Evolutionary conservation across 2,329 filamentous ascomycete genomes (phyloP).

Genomic region (Epichloe gansuensis): DNA sequence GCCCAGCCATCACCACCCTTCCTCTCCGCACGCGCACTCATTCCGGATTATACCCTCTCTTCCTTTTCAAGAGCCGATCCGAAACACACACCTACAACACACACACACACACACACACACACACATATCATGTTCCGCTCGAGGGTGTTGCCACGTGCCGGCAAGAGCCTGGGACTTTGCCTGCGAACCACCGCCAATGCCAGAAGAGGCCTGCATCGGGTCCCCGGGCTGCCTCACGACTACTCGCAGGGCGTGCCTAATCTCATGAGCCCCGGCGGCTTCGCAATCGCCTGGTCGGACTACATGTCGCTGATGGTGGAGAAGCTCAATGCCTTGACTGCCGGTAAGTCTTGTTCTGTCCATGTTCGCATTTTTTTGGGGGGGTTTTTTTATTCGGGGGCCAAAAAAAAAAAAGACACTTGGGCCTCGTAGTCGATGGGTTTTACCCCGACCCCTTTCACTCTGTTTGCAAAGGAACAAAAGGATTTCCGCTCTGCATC

Average conservation of each 20-base stretch:
- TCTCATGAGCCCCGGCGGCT: slow-evolving; percentile 57
- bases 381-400: background rate
- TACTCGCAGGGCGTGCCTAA: slow-evolving; percentile 47
- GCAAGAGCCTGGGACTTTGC: slow-evolving; percentile 23
- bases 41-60: background rate
- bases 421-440: too few species aligned
- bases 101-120: slow-evolving; percentile 4
- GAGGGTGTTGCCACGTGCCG: slow-evolving; percentile 36
- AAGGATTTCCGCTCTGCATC: too few species aligned
- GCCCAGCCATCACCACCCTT: background rate
- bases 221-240: slow-evolving; percentile 34
- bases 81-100: background rate
- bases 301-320: slow-evolving; percentile 66
- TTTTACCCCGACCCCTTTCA: too few species aligned
- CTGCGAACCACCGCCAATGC: slow-evolving; percentile 21
- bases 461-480: too few species aligned
- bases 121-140: slow-evolving; percentile 34
- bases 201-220: slow-evolving; percentile 31
- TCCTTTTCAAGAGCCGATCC: background rate
- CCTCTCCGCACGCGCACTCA: background rate
- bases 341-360: slow-evolving; percentile 41
- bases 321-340: slow-evolving; percentile 61
- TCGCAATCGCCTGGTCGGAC: slow-evolving; percentile 65
- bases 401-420: too few species aligned
- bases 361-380: background rate